Percentiles rank a stretch among this genome's conserved stretches.
These are phyloP conservation scores for Lichtheimia ornata DNA, from an alignment of 371 early-diverging fungal species.

Conservation along the genomic window DNA sequence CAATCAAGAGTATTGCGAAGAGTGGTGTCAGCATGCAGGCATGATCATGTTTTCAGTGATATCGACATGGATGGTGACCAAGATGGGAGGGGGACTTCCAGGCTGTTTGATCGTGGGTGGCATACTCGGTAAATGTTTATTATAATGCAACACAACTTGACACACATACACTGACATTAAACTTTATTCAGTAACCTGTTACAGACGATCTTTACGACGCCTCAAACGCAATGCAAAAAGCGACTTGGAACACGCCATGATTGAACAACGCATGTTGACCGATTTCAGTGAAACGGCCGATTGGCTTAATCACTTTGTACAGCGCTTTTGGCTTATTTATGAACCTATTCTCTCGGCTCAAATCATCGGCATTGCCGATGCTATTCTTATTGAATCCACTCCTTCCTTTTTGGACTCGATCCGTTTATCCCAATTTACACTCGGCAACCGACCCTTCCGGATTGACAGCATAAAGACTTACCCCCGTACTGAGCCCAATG, in stretches of 20 bases:
- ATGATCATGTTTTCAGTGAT: conserved; percentile 34
- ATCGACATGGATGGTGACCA: conserved; percentile 34
- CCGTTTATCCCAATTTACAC: conserved; percentile 89
- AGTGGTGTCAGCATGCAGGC: conserved; percentile 45
- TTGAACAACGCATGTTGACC: conserved; percentile 51
- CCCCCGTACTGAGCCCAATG: conserved; percentile 81
- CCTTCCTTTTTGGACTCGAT: conserved; percentile 92
- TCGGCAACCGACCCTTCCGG: conserved; percentile 95
- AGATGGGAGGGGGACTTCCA: conserved; percentile 31
- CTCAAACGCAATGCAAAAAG: conserved; percentile 72
- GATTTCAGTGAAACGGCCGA: conserved; percentile 84
- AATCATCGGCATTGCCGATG: conserved; percentile 75
- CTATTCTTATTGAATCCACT: conserved; percentile 75
- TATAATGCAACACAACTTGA: not conserved
- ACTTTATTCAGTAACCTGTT: conserved; percentile 61
- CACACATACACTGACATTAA: not conserved
- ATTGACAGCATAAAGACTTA: conserved; percentile 87
- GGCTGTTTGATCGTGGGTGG: conserved; percentile 46
- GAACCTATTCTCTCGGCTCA: conserved; percentile 90
- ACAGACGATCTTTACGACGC: conserved; percentile 73
- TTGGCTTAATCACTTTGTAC: conserved; percentile 94
- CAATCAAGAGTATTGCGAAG: conserved; percentile 27
- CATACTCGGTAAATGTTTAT: conserved; percentile 29
- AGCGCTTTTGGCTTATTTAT: conserved; percentile 90
- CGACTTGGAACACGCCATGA: conserved; percentile 69